Evolutionary conservation across 1,284 basidiomycete genomes (phyloP).

Genomic region (Stygiomarasmius scandens): DNA sequence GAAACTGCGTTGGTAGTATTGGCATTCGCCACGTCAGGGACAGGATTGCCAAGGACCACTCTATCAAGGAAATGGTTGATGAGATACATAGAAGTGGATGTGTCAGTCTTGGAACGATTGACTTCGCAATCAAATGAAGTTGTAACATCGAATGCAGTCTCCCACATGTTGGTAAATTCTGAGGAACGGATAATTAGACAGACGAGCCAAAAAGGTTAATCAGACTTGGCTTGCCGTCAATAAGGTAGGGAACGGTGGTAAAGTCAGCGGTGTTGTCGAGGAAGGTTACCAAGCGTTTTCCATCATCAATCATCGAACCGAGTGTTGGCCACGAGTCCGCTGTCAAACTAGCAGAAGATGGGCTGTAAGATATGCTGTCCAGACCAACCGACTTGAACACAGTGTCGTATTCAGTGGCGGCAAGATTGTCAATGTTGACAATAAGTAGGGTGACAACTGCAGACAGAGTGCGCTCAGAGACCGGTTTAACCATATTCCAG

Average conservation of each 20-base stretch:
- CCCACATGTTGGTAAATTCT: constrained; percentile 94
- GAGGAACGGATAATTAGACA: constrained; percentile 5
- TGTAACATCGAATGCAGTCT: constrained; percentile 83
- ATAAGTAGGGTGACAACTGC: constrained; percentile 84
- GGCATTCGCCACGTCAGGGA: constrained; percentile 67
- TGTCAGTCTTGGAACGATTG: constrained; percentile 76
- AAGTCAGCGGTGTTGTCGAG: constrained; percentile 81
- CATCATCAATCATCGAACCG: constrained; percentile 76
- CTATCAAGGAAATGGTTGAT: constrained; percentile 93
- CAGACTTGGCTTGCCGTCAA: constrained; percentile 66
- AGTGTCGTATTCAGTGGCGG: constrained; percentile 59
- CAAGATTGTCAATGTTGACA: constrained; percentile 79
- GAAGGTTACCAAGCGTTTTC: constrained; percentile 82
- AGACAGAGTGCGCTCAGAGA: constrained; percentile 7
- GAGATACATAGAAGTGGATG: constrained; percentile 72
- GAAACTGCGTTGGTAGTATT: constrained; percentile 75
- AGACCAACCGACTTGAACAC: constrained; percentile 78
- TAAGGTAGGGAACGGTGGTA: constrained; percentile 76
- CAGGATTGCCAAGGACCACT: constrained; percentile 56
- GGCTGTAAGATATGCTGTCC: constrained; percentile 72
- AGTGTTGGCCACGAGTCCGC: constrained; percentile 84
- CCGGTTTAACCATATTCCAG: constrained; percentile 13
- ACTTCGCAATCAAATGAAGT: constrained; percentile 81
- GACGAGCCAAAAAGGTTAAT: constrained; percentile 34
- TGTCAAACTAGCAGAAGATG: constrained; percentile 57